These are phyloP conservation scores for Botrytis fabae DNA, from an alignment of 2,329 filamentous ascomycete species.

Conservation along the genomic window DNA sequence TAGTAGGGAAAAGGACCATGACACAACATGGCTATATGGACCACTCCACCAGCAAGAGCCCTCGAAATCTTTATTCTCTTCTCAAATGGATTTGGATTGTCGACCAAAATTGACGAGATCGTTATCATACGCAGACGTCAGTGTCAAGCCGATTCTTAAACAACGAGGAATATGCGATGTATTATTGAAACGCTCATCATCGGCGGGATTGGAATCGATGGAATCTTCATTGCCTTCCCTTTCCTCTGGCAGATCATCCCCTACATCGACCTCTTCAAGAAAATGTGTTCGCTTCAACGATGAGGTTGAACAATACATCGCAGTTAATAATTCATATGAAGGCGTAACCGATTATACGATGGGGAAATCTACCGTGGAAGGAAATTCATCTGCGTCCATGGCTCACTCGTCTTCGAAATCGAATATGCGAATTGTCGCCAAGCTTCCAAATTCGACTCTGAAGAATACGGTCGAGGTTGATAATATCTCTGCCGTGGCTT, in stretches of 20 bases:
- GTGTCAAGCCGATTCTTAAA: slow-evolving; percentile 79
- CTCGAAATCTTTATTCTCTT: background rate
- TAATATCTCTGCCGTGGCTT: background rate
- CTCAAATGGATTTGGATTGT: slow-evolving; percentile 52
- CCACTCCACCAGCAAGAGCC: slow-evolving; percentile 66
- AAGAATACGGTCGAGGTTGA: background rate
- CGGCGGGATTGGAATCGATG: slow-evolving; percentile 48
- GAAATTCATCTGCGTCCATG: background rate
- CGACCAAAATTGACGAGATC: slow-evolving; percentile 4
- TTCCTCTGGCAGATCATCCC: slow-evolving; percentile 19
- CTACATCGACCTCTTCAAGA: slow-evolving; percentile 14
- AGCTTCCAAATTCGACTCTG: slow-evolving; percentile 10
- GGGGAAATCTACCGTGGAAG: background rate
- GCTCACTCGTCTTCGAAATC: background rate
- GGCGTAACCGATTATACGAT: background rate
- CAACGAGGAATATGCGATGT: slow-evolving; percentile 95
- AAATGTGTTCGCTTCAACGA: slow-evolving; percentile 24
- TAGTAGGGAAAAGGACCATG: slow-evolving; percentile 87
- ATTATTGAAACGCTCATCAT: slow-evolving; percentile 87
- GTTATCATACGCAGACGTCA: slow-evolving; percentile 38
- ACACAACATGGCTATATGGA: slow-evolving; percentile 97
- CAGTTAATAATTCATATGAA: slow-evolving; percentile 9
- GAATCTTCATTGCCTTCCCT: slow-evolving; percentile 11
- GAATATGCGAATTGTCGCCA: slow-evolving; percentile 13
- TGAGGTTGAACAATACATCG: slow-evolving; percentile 23